phyloP scores from a whole-genome alignment of 2,329 filamentous ascomycete species.

The Paraconiothyrium sp. region DNA sequence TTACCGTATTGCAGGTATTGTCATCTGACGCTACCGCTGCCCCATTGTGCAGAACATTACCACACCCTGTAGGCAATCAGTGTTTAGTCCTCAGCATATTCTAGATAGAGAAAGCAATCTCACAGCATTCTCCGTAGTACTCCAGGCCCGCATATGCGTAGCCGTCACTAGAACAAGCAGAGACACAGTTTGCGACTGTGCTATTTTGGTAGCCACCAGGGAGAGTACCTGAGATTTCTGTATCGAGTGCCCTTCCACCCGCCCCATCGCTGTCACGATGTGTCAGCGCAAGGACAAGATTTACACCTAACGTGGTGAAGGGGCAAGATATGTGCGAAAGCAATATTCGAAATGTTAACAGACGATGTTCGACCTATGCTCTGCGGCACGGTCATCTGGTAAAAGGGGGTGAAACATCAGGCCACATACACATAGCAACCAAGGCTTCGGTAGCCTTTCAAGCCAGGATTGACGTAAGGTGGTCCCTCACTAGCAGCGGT shows the following conservation, averaged over 20 bases:
- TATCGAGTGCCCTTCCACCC: slow-evolving; percentile 5
- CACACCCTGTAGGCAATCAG: slow-evolving; percentile 25
- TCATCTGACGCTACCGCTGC: slow-evolving; percentile 12
- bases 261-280: background rate
- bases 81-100: background rate
- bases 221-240: background rate
- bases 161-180: slow-evolving; percentile 24
- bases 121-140: slow-evolving; percentile 32
- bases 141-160: slow-evolving; percentile 34
- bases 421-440: slow-evolving; percentile 30
- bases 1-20: slow-evolving; percentile 50
- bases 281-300: background rate
- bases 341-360: background rate
- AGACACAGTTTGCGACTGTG: slow-evolving; percentile 29
- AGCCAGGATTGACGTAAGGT: slow-evolving; percentile 19
- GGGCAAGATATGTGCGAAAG: background rate
- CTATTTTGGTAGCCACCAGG: slow-evolving; percentile 13
- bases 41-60: slow-evolving; percentile 29
- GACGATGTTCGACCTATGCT: background rate
- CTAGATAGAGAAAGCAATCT: slow-evolving; percentile 11
- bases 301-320: background rate
- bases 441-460: slow-evolving; percentile 26
- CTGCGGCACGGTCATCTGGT: background rate
- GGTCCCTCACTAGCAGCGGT: slow-evolving; percentile 4
- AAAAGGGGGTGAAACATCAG: background rate